These are phyloP conservation scores for Sonneratia caseolaris DNA, from an alignment of 345 rosid species.

Conservation along the genomic window DNA sequence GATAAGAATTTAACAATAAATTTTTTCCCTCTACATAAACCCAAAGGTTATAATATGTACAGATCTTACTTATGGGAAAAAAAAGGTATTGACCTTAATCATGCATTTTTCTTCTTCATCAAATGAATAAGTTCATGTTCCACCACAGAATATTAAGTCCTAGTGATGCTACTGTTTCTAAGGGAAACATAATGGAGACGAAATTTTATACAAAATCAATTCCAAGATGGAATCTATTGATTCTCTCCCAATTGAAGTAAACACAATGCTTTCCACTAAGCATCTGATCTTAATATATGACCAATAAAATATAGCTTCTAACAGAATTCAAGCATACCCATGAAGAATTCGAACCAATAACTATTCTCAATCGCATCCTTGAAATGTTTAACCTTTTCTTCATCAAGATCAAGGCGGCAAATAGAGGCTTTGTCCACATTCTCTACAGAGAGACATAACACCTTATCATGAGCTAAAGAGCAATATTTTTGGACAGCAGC, in stretches of 20 bases:
- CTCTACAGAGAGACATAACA: conserved; percentile 23
- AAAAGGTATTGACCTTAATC: neutral
- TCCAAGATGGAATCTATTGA: no score
- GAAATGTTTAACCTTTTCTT: conserved; percentile 63
- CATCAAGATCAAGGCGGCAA: conserved; percentile 57
- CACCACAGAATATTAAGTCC: neutral
- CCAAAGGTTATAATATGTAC: neutral
- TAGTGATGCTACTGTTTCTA: neutral
- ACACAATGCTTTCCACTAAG: neutral
- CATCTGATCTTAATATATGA: neutral
- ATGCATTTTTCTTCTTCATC: neutral
- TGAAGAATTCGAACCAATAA: conserved; percentile 89
- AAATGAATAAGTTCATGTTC: neutral
- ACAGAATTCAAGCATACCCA: conserved; percentile 54
- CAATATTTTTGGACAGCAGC: neutral
- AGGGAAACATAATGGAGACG: neutral
- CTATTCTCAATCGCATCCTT: conserved; percentile 84
- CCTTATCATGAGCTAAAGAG: neutral
- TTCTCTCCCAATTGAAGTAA: neutral
- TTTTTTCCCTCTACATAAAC: neutral
- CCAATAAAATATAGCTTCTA: neutral
- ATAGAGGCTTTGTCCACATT: conserved; percentile 47
- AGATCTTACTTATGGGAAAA: no score
- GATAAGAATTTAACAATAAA: neutral
- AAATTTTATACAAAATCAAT: neutral